phyloP scores from a whole-genome alignment of 768 basidiomycete species.

The Polyporus arcularius region DNA sequence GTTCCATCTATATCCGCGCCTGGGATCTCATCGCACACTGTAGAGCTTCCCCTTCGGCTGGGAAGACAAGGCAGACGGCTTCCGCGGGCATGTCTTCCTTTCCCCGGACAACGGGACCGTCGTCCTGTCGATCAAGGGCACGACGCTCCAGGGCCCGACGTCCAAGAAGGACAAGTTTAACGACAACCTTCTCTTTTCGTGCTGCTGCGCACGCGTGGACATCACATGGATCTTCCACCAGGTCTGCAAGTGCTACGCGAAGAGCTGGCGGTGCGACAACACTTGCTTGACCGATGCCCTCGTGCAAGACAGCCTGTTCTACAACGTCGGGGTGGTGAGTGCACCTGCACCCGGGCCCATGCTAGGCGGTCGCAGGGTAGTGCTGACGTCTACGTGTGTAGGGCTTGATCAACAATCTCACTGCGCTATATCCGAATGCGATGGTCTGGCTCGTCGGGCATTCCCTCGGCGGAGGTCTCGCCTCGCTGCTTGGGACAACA shows the following conservation, averaged over 20 bases:
- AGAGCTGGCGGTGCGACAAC: constrained; percentile 72
- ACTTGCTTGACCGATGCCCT: constrained; percentile 83
- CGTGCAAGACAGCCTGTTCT: constrained; percentile 89
- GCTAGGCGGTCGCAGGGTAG: background rate
- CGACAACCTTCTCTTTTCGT: constrained; percentile 87
- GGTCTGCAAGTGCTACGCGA: constrained; percentile 86
- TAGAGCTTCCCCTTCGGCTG: constrained; percentile 84
- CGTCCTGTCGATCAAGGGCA: constrained; percentile 89
- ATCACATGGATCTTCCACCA: constrained; percentile 82
- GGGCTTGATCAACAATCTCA: constrained; percentile 62
- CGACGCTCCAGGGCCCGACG: constrained; percentile 82
- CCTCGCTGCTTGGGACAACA: constrained; percentile 62
- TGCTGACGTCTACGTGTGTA: constrained; percentile 17
- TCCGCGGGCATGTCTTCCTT: constrained; percentile 89
- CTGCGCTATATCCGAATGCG: constrained; percentile 55
- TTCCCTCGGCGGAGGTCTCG: constrained; percentile 65
- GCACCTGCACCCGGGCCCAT: background rate
- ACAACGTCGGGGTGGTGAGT: constrained; percentile 82
- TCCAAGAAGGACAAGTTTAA: constrained; percentile 92
- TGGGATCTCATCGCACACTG: background rate
- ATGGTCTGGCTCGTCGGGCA: constrained; percentile 65
- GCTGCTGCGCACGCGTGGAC: constrained; percentile 91
- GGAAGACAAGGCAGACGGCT: constrained; percentile 68
- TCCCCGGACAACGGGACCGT: constrained; percentile 79
- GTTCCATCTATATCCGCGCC: background rate